Evolutionary conservation across 306 rosid species (phyloP), one percentile per base, ranked within the genome.

Genomic region (Dryas alaskensis): DNA sequence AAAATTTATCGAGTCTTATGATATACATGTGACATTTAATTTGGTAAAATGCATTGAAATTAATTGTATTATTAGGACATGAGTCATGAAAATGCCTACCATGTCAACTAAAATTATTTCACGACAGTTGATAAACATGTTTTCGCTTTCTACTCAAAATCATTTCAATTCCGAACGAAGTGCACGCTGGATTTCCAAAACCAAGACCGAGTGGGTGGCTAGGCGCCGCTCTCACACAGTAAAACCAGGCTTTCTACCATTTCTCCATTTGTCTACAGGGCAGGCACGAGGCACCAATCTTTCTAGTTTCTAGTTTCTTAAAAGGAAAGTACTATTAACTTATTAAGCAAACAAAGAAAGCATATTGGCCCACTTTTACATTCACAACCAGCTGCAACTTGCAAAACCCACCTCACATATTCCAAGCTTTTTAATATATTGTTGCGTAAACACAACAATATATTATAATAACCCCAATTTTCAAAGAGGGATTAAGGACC

Each of bases 331-430:
- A 22, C 22, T 22, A 22, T 22, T 22, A 22, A 22, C 22, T 22
- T 22, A 22, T 22, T 22, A 31, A 31, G 37, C 37, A 31, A 1
- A 31, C 37, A 31, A 31, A 31, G 37, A 31, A 22, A 22, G 22
- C 37, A 31, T 31, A 2, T 31, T 31, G 37, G 37, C 37, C 37
- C 37, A 31, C 37, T 31, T 31, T 31, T 31, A 31, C 37, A 31
- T 31, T 31, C 37, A 31, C 37, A 31, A 31, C 37, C 37, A 31
- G 37, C 37, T 42, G 27, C 25, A 16, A 3, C 27, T 60, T 31
- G n/a, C 17, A 62, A 62, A 31, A 31, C 67, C 67, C 67, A 63
- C 67, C 67, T 63, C 67, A 16, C 49, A 7, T 63, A 40, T 63
- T 42, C 50, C 25, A 53, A 25, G 27, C 67, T 62, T 31, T 31